A percentile compares a stretch with the other conserved stretches of the same genome.
These are phyloP conservation scores for Jasminum sambac DNA, from an alignment of 257 asterid species.

Conservation along the genomic window DNA sequence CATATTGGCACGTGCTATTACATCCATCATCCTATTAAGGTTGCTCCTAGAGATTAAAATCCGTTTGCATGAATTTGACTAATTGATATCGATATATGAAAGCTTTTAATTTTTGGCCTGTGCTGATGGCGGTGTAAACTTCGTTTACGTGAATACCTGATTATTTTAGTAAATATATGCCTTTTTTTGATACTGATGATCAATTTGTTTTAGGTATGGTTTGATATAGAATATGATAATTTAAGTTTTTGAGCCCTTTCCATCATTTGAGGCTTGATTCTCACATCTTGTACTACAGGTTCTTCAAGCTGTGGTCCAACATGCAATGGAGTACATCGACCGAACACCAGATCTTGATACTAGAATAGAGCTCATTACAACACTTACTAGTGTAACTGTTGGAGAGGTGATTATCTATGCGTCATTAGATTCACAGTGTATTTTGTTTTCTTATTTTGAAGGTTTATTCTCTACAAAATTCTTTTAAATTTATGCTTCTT, in stretches of 20 bases:
- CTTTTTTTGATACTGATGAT: no score
- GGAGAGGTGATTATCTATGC: slow-evolving; percentile 66
- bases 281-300: slow-evolving; percentile 52
- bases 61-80: no score
- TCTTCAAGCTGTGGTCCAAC: slow-evolving; percentile 96
- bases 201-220: background rate
- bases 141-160: no score
- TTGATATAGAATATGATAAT: background rate
- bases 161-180: no score
- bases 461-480: background rate
- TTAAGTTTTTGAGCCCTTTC: background rate
- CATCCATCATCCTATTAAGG: no score
- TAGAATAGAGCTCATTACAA: slow-evolving; percentile 84
- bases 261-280: background rate
- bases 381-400: slow-evolving; percentile 86
- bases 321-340: slow-evolving; percentile 90
- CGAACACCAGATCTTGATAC: slow-evolving; percentile 90
- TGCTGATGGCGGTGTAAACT: no score
- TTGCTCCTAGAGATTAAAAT: no score
- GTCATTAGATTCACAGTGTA: slow-evolving; percentile 4
- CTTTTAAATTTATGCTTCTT: background rate
- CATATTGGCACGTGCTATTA: no score
- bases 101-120: no score
- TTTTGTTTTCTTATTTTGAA: background rate
- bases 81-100: no score